phyloP scores from a whole-genome alignment of 768 basidiomycete species.

The Tylopilus sp. region DNA sequence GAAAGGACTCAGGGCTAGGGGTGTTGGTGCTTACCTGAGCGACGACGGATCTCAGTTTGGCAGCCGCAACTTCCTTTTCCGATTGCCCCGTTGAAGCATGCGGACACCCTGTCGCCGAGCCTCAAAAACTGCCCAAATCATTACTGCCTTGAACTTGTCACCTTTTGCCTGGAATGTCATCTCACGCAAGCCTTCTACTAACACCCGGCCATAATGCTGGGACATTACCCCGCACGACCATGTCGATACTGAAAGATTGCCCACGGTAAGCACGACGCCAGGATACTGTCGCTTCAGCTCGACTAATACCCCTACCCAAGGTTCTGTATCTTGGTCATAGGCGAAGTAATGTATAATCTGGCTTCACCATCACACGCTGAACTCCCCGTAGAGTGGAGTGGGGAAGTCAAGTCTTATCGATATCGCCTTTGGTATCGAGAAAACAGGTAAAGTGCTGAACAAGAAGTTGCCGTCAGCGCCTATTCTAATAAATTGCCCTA shows the following conservation, averaged over 20 bases:
- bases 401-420: conserved; percentile 2
- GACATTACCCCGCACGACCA: background rate
- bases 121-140: no score
- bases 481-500: background rate
- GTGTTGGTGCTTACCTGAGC: no score
- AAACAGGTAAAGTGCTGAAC: background rate
- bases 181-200: no score
- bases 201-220: no score
- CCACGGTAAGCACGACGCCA: background rate
- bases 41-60: no score
- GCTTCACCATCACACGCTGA: background rate
- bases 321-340: conserved; percentile 4
- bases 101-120: no score
- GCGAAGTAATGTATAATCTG: background rate
- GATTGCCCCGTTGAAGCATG: no score
- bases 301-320: background rate
- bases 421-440: background rate
- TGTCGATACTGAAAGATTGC: background rate
- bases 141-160: no score
- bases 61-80: no score
- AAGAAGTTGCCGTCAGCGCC: background rate
- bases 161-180: no score
- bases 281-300: no score
- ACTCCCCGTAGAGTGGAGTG: background rate
- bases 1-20: no score